Evolutionary conservation across 495 filamentous ascomycete genomes (phyloP), one percentile per base, ranked within the genome.

Genomic region (Elaphomyces granulatus): DNA sequence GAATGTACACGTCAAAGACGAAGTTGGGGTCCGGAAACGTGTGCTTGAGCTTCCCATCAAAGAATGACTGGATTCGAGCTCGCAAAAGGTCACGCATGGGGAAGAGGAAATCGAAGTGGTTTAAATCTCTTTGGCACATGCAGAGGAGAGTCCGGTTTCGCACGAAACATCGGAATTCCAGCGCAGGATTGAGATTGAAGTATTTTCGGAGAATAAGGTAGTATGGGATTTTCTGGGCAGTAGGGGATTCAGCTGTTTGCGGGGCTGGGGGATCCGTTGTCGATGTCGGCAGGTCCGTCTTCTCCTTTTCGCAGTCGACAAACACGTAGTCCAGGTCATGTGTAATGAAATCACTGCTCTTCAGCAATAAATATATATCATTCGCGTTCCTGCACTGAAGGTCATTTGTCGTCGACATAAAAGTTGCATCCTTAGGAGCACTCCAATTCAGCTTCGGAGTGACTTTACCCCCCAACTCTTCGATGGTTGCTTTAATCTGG

Each of bases 361-460:
- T 96, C 2, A 99, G 68, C 2, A 99, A 67, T 9, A 96, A 67
- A 51, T 96, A 99, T 28, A 99, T 74, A 49, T 99, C 90, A 48
- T 87, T 87, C 0, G 90, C 71, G 1, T 73, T 75, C 1, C 73
- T 74, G 60, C 90, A 99, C 55, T 94, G 83, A 50, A 92, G 76
- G 26, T 79, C 87, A 50, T 96, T 96, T 19, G 83, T 85, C 1
- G 83, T 77, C 10, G 72, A 74, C 61, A 98, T 96, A 77, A 84
- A 95, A n/a, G 81, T 83, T 7, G 90, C 92, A 54, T 99, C 90
- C 56, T 95, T 95, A 0, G 90, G 90, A 3, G 83, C 75, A 20
- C 87, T 94, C 90, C 90, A 99, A 66, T 96, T 94, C 17, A 99
- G 66, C 52, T 99, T 99, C 2, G 92, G 92, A 0, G 76, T 74